Base-by-base conservation (phyloP, 306 rosid genomes). In the Vigna trinervia region DNA sequence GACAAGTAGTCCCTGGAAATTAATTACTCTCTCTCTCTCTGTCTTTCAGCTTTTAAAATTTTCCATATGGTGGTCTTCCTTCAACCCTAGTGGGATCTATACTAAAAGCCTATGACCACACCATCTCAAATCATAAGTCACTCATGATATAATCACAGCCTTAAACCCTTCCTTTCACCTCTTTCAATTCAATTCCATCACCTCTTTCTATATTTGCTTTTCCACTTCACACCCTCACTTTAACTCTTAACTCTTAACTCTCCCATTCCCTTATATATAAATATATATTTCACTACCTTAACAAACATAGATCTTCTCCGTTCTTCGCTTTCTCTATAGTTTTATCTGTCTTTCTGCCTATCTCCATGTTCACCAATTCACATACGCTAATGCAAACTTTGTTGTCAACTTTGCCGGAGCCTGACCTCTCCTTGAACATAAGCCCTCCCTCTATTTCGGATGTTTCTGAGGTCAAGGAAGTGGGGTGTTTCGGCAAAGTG, bases 381-480 rank as follows among this genome's bases (percentile, higher is more conserved):
- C 71, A 76, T 75, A 67, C 65, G 32, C 60, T 39, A 69, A 89
- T 77, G 84, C 64, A 38, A 76, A 43, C 81, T 34, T n/a, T 85
- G 1, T 41, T 85, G 36, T 57, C 74, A 66, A 63, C 87, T 23
- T 82, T 86, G 48, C 88, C 87, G 15, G 97, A 91, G 48, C 97
- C 97, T 5, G 98, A 95, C 85, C 88, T 95, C 12, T 92, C 99
- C 59, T 85, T 95, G 71, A 91, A 92, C 85, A 92, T 95, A 68
- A 86, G 97, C 30, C 96, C 89, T 0, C 98, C 98, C 0, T 85
- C 85, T 19, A 51, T 71, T 26, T 52, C 77, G 8, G 83, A 82
- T 34, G 2, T 43, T 43, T 57, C 63, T 45, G 82, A 84, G 63
- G 64, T 66, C 30, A 82, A 87, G 77, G 74, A 77, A 72, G 76